These are phyloP conservation scores for Zygosaccharomyces bailii DNA, from an alignment of 805 yeast genomes.

Conservation along the genomic window DNA sequence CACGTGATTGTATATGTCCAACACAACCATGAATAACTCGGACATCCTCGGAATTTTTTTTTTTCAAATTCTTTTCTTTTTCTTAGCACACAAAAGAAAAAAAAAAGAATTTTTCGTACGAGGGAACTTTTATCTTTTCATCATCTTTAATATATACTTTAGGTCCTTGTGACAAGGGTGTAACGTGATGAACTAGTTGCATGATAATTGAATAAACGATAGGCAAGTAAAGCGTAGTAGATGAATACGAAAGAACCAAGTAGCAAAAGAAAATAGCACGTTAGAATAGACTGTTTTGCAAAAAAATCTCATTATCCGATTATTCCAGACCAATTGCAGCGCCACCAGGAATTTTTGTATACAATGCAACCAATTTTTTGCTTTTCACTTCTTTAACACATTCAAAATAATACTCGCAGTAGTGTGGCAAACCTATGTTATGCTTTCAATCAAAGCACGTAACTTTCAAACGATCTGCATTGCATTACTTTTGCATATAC, in stretches of 20 bases:
- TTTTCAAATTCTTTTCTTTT: neutral
- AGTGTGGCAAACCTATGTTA: neutral
- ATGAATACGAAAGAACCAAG: neutral
- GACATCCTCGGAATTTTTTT: no score
- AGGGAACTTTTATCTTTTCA: neutral
- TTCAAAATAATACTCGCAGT: neutral
- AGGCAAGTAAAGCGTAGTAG: neutral
- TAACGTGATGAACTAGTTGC: neutral
- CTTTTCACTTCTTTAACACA: neutral
- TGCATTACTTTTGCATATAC: neutral
- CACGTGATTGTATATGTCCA: neutral
- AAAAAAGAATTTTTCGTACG: no score
- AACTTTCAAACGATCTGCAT: neutral
- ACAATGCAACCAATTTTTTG: neutral
- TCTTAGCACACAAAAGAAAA: no score
- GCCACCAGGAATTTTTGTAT: neutral
- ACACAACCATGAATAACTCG: neutral
- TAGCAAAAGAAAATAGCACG: neutral
- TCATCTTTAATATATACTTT: neutral
- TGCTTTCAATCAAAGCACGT: neutral
- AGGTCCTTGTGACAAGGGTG: neutral
- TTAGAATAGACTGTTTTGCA: neutral
- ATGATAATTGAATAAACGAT: neutral
- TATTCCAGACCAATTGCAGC: neutral
- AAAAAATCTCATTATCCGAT: neutral